Conservation (phyloP, 176 grass and related monocot species). For the Ensete glaucum region DNA sequence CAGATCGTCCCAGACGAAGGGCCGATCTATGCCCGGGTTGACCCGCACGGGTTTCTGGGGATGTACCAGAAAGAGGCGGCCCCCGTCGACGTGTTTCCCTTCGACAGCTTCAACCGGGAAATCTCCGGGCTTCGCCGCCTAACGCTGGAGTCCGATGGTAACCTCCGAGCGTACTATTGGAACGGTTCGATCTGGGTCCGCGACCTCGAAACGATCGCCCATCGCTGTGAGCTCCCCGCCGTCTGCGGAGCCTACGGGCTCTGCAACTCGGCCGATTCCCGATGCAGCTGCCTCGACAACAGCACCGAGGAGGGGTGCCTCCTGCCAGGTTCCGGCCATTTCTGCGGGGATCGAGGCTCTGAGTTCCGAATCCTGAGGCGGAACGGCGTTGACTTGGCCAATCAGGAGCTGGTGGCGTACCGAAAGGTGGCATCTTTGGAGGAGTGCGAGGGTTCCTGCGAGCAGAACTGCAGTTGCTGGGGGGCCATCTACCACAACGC, state of each 20-base stretch:
- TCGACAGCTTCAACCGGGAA: constrained; percentile 70
- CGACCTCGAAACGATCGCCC: constrained; percentile 58
- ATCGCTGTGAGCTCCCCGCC: constrained; percentile 52
- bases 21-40: constrained; percentile 52
- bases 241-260: constrained; percentile 61
- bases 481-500: constrained; percentile 75
- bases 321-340: constrained; percentile 6
- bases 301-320: constrained; percentile 32
- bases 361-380: constrained; percentile 35
- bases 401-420: constrained; percentile 42
- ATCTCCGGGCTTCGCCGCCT: constrained; percentile 51
- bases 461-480: constrained; percentile 85
- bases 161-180: constrained; percentile 84
- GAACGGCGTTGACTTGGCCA: constrained; percentile 61
- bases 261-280: constrained; percentile 27
- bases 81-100: constrained; percentile 54
- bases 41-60: constrained; percentile 62
- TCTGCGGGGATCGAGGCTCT: constrained; percentile 17
- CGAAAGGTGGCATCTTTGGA: constrained; percentile 33
- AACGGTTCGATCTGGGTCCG: constrained; percentile 40
- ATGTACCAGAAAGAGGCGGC: constrained; percentile 64
- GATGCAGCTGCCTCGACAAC: constrained; percentile 56
- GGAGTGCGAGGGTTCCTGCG: constrained; percentile 63
- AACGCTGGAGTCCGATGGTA: constrained; percentile 60
- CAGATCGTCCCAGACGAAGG: constrained; percentile 36